A percentile compares a stretch with the other conserved stretches of the same genome.
Conservation (phyloP, 257 asterid genomes). For the Fraxinus excelsior region DNA sequence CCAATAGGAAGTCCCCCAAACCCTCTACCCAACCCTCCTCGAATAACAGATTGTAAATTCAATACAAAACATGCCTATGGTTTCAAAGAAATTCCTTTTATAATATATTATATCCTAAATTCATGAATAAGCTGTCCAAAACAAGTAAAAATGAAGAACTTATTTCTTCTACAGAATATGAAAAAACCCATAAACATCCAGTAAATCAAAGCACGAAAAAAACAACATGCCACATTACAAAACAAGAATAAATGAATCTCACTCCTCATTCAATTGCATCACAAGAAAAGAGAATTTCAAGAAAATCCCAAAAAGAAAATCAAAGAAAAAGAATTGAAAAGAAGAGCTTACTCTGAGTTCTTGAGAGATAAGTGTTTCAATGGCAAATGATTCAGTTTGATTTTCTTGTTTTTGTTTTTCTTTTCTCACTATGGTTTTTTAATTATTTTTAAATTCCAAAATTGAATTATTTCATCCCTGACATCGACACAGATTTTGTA, state of each 20-base stretch:
- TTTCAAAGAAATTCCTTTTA: no score
- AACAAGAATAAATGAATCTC: background rate
- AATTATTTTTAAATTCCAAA: no score
- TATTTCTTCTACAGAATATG: background rate
- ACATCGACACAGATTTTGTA: no score
- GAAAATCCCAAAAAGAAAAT: slow-evolving; percentile 1
- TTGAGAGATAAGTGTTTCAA: slow-evolving; percentile 22
- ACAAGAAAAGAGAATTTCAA: background rate
- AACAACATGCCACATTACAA: background rate
- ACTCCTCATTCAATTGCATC: background rate
- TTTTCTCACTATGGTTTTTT: no score
- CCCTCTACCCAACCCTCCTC: background rate
- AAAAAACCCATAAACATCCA: background rate
- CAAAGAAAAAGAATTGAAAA: background rate
- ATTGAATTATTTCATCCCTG: no score
- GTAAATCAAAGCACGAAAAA: background rate
- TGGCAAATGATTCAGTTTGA: no score
- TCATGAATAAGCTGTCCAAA: background rate
- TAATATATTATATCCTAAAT: background rate
- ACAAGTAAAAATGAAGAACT: background rate
- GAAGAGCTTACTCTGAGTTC: slow-evolving; percentile 18
- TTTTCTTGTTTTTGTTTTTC: no score
- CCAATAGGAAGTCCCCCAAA: background rate
- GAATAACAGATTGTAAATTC: background rate
- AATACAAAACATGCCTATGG: background rate